These are phyloP conservation scores for Aspergillus cristatus DNA, from an alignment of 495 filamentous ascomycete genomes.

Conservation along the genomic window DNA sequence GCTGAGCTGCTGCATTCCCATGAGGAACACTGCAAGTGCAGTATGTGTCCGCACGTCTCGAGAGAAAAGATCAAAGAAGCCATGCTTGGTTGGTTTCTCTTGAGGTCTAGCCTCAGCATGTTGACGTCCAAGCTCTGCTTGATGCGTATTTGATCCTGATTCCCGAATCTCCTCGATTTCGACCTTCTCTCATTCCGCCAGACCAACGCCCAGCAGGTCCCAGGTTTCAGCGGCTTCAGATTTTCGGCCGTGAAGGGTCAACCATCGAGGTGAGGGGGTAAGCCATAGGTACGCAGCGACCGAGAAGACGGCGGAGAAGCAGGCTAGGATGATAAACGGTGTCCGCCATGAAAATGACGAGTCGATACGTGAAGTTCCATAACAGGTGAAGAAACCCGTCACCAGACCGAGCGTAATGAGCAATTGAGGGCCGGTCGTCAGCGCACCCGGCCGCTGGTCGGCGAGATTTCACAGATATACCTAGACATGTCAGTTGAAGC, in stretches of 20 bases:
- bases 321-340: conserved; percentile 40
- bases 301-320: conserved; percentile 30
- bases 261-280: conserved; percentile 42
- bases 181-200: conserved; percentile 42
- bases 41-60: conserved; percentile 30
- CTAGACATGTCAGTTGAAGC: conserved; percentile 9
- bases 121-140: too few species aligned
- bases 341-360: conserved; percentile 50
- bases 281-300: conserved; percentile 28
- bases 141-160: too few species aligned
- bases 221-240: conserved; percentile 26
- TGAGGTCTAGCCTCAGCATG: conserved; percentile 3
- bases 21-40: conserved; percentile 32
- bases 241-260: conserved; percentile 29
- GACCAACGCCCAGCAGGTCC: conserved; percentile 39
- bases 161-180: conserved; percentile 24
- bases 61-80: conserved; percentile 29
- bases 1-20: conserved; percentile 38
- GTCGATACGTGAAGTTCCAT: conserved; percentile 40
- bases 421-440: conserved; percentile 49
- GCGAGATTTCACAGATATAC: conserved; percentile 56
- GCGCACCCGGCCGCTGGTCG: conserved; percentile 39
- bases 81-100: background rate
- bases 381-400: conserved; percentile 54
- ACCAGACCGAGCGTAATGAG: conserved; percentile 43